Evolutionary conservation across 805 yeast genomes (phyloP), one percentile per base, ranked within the genome.

Genomic region (Schwanniomyces occidentalis): DNA sequence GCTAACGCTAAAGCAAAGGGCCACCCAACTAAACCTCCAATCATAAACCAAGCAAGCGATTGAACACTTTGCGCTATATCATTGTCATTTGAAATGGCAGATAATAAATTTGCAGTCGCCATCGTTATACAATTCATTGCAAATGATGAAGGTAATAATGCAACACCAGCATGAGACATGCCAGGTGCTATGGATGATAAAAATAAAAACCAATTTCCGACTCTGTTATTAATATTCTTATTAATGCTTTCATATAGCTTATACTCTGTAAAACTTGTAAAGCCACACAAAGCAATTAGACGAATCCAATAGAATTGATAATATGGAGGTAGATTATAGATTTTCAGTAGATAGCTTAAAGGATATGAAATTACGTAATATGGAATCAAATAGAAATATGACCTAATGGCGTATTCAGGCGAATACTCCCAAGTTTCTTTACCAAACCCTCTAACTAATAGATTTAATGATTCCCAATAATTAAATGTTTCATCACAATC

Each of bases 391-490:
- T 84, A 89, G 2, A 85, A 73, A 80, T 93, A 91, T 2, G 96
- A 86, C 45, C 98, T 64, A 35, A 90, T 86, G 12, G 95, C 87
- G 51, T 76, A 87, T 35, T 74, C 84, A 0, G 97, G 96, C 0
- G 96, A 86, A 56, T 90, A 91, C 54, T 90, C 97, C 97, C 97
- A 90, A 0, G 97, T 90, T 58, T 89, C 89, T 48, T 89, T 85
- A 2, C 97, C 98, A 56, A 88, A 87, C 2, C 83, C 84, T 45
- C 95, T 73, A 1, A 82, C 59, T 22, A 90, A 46, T 33, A 83
- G 69, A 54, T 91, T 90, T 38, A 91, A 65, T 1, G 98, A 96
- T 45, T 91, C 98, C 91, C 96, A 89, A 61, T 86, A 91, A 54
- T 91, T 91, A 73, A 77, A 91, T 0, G 81, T 76, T 58, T 91